Evolutionary conservation across 768 basidiomycete species (phyloP).

Genomic region (Tulasnella sp.): DNA sequence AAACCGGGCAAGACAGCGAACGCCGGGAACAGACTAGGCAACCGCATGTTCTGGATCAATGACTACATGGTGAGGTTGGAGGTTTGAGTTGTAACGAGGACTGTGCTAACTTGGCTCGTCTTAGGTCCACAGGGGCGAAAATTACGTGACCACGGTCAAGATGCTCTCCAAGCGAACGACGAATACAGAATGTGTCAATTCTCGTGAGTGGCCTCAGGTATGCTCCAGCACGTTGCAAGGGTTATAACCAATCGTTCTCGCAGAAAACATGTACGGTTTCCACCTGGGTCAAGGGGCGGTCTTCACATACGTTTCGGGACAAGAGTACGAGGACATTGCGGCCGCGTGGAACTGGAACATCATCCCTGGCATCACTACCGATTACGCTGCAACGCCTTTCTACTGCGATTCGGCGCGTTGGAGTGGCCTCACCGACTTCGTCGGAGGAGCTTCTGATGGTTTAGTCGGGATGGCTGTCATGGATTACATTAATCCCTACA

Average conservation of each 20-base stretch:
- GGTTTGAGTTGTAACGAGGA: neutral
- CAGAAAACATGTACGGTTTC: conserved; percentile 65
- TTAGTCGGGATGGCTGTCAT: conserved; percentile 60
- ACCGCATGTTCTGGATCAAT: conserved; percentile 65
- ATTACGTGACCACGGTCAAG: conserved; percentile 64
- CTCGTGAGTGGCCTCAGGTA: neutral
- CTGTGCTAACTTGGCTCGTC: neutral
- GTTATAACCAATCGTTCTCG: neutral
- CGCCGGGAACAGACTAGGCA: conserved; percentile 58
- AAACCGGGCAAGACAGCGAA: conserved; percentile 52
- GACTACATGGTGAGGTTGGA: conserved; percentile 65
- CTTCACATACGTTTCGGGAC: conserved; percentile 65
- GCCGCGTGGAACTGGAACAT: conserved; percentile 80
- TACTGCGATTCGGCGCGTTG: conserved; percentile 51
- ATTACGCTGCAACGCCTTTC: conserved; percentile 61
- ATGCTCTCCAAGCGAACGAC: conserved; percentile 64
- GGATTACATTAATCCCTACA: conserved; percentile 68
- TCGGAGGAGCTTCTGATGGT: conserved; percentile 67
- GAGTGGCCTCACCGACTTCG: conserved; percentile 58
- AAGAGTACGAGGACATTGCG: conserved; percentile 73
- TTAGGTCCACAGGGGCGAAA: conserved; percentile 64
- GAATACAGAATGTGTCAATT: conserved; percentile 67
- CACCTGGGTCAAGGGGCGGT: conserved; percentile 69
- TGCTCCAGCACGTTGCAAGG: neutral
- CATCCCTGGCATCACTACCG: conserved; percentile 70